These are phyloP conservation scores for Hymenoscyphus infarciens DNA, from an alignment of 2,329 filamentous ascomycete genomes.

Conservation along the genomic window DNA sequence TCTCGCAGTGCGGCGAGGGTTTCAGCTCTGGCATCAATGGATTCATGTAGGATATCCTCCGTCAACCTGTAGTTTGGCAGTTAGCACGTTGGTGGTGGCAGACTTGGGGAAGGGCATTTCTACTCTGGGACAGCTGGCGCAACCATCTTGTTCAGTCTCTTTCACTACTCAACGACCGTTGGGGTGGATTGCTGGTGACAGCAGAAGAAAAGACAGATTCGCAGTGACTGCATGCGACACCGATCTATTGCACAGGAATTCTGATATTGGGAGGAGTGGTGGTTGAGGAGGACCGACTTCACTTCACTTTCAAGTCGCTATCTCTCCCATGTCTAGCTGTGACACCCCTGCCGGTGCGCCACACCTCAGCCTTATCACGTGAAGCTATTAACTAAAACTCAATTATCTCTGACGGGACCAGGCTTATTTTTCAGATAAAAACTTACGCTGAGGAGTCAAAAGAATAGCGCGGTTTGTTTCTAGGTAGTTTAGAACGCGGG, in stretches of 20 bases:
- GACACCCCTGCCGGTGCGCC: neutral
- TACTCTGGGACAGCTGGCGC: constrained; percentile 73
- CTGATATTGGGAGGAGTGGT: neutral
- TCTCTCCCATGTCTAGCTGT: too few species aligned
- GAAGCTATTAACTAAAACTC: too few species aligned
- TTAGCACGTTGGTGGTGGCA: neutral
- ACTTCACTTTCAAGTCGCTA: neutral
- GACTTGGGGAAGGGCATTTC: constrained; percentile 33
- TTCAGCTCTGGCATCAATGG: constrained; percentile 89
- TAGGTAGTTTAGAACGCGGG: too few species aligned
- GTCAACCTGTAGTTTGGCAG: constrained; percentile 63
- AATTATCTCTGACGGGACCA: too few species aligned
- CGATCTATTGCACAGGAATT: neutral
- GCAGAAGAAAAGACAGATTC: neutral
- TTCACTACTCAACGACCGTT: neutral
- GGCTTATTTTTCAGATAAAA: too few species aligned
- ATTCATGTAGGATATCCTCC: constrained; percentile 87
- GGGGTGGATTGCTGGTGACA: neutral
- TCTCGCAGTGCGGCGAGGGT: constrained; percentile 81
- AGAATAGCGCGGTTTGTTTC: too few species aligned
- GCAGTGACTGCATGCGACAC: constrained; percentile 1
- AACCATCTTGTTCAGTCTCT: constrained; percentile 29
- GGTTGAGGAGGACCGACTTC: neutral
- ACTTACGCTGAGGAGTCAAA: too few species aligned
- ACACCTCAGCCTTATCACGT: neutral